Evolutionary conservation across 2,329 filamentous ascomycete species (phyloP), one percentile per base, ranked within the genome.

Genomic region (Trichophyton schoenleinii): DNA sequence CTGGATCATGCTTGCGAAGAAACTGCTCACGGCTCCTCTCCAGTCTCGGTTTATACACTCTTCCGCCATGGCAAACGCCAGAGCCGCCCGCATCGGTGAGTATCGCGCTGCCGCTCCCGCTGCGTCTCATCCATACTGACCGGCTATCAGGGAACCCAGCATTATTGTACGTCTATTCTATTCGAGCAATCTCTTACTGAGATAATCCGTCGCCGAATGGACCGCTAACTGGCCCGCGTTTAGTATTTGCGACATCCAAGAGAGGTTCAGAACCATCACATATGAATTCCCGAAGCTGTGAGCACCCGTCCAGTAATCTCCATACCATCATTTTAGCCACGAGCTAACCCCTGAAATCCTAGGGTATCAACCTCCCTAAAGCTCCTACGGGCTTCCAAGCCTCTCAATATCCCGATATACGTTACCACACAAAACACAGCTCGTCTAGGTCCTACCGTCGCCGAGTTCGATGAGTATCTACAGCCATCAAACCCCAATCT

Each of bases 211-310:
- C n/a, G 28, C 22, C 55, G 60, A 38, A 38, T 59, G 36, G 62
- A 48, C 22, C 44, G 7, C 41, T 11, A 48, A 20, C 55, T 52
- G 8, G 25, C 9, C 25, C 8, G 13, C 11, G 11, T 58, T 49
- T 64, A 96, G 91, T 70, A 83, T 97, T 71, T 97, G 92, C 77
- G 92, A 97, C 71, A 80, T 97, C 65, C 92, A 97, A 77, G 92
- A 96, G 67, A 95, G 91, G 74, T 97, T 97, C 76, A 83, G 89
- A 64, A 79, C 80, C 7, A 87, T 86, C 61, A 96, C 97, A 68
- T 83, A 87, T 76, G 86, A 95, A 71, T 96, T 91, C 71, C 83
- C 89, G 65, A 90, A 88, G 72, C 82, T 96, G 85, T 89, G 79
- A 63, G 44, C 22, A 22, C 28, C 18, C 57, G 41, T 44, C 38